Percentiles rank a stretch among this genome's conserved stretches.
Conservation (phyloP, 2,329 filamentous ascomycete genomes). For the Graphilbum sp. region DNA sequence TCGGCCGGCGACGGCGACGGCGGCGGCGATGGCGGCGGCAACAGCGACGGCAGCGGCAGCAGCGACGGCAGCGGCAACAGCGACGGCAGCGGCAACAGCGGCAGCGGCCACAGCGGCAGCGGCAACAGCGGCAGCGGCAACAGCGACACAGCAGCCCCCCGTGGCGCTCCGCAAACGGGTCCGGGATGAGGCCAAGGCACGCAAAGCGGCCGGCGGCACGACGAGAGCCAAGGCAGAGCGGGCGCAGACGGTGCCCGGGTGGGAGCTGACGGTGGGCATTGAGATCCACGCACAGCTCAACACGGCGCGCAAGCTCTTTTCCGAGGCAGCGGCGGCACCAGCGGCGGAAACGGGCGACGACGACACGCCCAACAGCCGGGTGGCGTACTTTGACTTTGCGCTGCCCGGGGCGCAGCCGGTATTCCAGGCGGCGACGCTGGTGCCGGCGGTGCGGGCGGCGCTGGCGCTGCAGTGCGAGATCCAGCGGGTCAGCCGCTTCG, state of each 20-base stretch:
- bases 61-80: too few species aligned
- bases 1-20: too few species aligned
- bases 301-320: conserved; percentile 79
- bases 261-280: conserved; percentile 91
- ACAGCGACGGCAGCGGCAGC: too few species aligned
- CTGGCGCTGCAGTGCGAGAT: conserved; percentile 69
- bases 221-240: conserved; percentile 6
- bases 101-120: too few species aligned
- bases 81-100: too few species aligned
- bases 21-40: too few species aligned
- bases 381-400: conserved; percentile 75
- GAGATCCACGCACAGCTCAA: conserved; percentile 97
- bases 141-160: neutral
- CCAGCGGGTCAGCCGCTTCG: conserved; percentile 65
- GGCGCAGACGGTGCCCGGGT: conserved; percentile 44
- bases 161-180: conserved; percentile 53
- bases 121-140: too few species aligned
- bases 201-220: conserved; percentile 22
- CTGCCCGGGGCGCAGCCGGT: conserved; percentile 77
- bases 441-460: conserved; percentile 83
- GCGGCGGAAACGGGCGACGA: conserved; percentile 36
- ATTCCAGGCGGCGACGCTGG: conserved; percentile 67
- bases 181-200: conserved; percentile 47
- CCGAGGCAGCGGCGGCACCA: conserved; percentile 34
- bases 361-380: conserved; percentile 67